Conservation (phyloP, 352 stramenopile genomes). For the Saprolegnia diclina region DNA sequence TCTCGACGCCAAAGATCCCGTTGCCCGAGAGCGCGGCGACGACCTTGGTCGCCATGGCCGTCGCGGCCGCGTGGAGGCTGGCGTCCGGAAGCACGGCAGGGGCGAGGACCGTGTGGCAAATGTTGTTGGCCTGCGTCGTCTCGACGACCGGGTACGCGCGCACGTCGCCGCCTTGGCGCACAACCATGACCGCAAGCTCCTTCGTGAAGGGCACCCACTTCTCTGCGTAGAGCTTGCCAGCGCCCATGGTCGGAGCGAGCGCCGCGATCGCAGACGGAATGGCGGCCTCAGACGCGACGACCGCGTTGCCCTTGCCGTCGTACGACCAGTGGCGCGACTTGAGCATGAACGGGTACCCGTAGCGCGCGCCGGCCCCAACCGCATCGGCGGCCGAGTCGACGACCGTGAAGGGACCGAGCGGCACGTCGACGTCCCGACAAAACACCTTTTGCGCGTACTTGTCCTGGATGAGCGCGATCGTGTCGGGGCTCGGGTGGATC, state of each 20-base stretch:
- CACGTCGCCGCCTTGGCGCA: constrained; percentile 68
- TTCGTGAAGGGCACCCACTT: constrained; percentile 96
- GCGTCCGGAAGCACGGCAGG: constrained; percentile 64
- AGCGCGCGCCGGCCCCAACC: constrained; percentile 39
- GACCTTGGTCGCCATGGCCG: constrained; percentile 53
- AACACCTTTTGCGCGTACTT: constrained; percentile 96
- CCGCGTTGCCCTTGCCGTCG: constrained; percentile 95
- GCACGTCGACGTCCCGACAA: constrained; percentile 46
- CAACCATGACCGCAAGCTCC: constrained; percentile 97
- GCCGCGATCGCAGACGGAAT: constrained; percentile 81
- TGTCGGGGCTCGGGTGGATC: constrained; percentile 82
- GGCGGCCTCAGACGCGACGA: constrained; percentile 75
- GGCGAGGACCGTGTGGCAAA: constrained; percentile 95
- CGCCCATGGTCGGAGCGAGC: constrained; percentile 41
- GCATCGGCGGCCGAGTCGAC: constrained; percentile 45
- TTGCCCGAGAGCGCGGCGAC: constrained; percentile 79
- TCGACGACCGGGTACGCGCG: constrained; percentile 95
- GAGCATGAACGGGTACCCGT: constrained; percentile 98
- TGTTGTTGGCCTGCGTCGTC: constrained; percentile 95
- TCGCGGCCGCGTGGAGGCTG: constrained; percentile 39
- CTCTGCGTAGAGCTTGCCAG: constrained; percentile 88
- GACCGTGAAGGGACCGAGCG: constrained; percentile 49
- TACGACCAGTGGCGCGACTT: constrained; percentile 95
- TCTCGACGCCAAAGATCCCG: constrained; percentile 95
- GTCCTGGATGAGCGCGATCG: constrained; percentile 96